Percentiles rank a stretch among this genome's conserved stretches.
Evolutionary conservation across 331 rosid genomes (phyloP).

Genomic region (Quercus tomentella): DNA sequence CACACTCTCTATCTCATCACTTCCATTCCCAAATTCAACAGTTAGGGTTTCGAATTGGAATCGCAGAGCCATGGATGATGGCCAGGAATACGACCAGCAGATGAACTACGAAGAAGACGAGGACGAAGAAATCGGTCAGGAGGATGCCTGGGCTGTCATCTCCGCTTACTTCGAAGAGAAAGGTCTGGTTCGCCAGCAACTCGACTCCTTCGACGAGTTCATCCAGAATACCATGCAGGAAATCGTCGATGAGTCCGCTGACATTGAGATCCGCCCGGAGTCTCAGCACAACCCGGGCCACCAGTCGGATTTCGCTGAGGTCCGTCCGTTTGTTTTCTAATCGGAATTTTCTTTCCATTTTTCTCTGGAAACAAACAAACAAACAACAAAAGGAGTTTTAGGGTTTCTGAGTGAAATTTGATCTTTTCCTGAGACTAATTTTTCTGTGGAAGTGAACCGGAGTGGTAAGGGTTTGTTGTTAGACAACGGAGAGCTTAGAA

Average conservation of each 20-base stretch:
- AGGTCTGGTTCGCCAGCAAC: constrained; percentile 91
- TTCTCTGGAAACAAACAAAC: background rate
- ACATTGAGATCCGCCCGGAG: constrained; percentile 95
- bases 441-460: background rate
- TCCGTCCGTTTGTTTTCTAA: constrained; percentile 6
- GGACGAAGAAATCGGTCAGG: constrained; percentile 85
- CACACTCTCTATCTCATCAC: background rate
- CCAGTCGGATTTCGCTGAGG: constrained; percentile 93
- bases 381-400: background rate
- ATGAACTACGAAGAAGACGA: constrained; percentile 59
- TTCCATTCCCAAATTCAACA: background rate
- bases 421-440: background rate
- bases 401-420: background rate
- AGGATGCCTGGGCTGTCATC: constrained; percentile 97
- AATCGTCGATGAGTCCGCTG: constrained; percentile 92
- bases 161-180: constrained; percentile 97
- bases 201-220: constrained; percentile 95
- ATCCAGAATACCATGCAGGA: constrained; percentile 98
- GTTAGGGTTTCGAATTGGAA: constrained; percentile 2
- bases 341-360: background rate
- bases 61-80: constrained; percentile 63
- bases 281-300: constrained; percentile 97
- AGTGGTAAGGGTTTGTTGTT: background rate
- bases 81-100: constrained; percentile 66
- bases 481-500: background rate